These are phyloP conservation scores for Plasmodium chabaudi DNA, from an alignment of 169 alveolate species.

Conservation along the genomic window DNA sequence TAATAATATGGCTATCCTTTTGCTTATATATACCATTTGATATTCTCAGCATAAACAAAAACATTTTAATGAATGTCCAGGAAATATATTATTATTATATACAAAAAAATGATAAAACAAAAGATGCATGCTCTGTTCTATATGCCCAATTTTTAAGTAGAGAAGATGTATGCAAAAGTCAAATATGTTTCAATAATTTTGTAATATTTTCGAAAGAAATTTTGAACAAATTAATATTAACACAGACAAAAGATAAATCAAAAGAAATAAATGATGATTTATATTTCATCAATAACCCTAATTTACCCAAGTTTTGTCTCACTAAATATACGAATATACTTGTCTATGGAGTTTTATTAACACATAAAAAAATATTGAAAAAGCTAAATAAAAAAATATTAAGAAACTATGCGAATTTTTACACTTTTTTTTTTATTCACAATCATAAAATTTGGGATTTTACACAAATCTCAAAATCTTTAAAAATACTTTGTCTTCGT, in stretches of 20 bases:
- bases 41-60: background rate
- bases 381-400: slow-evolving; percentile 37
- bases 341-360: slow-evolving; percentile 50
- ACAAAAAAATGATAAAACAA: slow-evolving; percentile 52
- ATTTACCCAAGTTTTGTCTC: background rate
- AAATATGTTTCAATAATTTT: slow-evolving; percentile 23
- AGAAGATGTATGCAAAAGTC: slow-evolving; percentile 22
- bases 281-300: slow-evolving; percentile 4
- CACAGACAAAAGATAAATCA: background rate
- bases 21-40: slow-evolving; percentile 60
- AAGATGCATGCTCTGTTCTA: slow-evolving; percentile 62
- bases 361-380: slow-evolving; percentile 54
- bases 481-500: slow-evolving; percentile 52
- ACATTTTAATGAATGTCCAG: slow-evolving; percentile 20
- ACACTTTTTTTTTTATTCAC: slow-evolving; percentile 37
- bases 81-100: slow-evolving; percentile 69
- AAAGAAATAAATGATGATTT: slow-evolving; percentile 2
- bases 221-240: slow-evolving; percentile 36
- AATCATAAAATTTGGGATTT: slow-evolving; percentile 35
- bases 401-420: slow-evolving; percentile 34
- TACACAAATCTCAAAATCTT: slow-evolving; percentile 33
- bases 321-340: slow-evolving; percentile 19
- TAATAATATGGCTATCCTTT: slow-evolving; percentile 60
- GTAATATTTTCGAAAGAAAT: slow-evolving; percentile 55
- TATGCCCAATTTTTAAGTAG: slow-evolving; percentile 61